Evolutionary conservation across 1,139 yeast genomes (phyloP), one percentile per base, ranked within the genome.

Genomic region (Suhomyces choctaworum): DNA sequence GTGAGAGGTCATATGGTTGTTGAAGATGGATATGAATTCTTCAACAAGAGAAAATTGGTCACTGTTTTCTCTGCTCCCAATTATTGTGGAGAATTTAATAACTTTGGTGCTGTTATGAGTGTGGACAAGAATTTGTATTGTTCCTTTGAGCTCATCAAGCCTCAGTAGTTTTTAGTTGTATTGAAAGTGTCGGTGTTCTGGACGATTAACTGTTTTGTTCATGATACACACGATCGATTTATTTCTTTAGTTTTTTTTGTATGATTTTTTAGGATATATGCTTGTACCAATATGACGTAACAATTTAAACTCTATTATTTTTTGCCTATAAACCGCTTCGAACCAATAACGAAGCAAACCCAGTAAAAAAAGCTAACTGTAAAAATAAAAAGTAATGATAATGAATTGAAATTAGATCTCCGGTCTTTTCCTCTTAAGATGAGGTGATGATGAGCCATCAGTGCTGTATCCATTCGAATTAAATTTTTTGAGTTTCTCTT

Each of bases 1-100:
- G 89, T 84, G 21, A 68, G 96, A 49, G 95, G 95, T 11, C 96
- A 87, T 58, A 87, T 87, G 95, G 96, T 87, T 31, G 96, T 87
- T 29, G 95, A 87, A 60, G 95, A 87, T 56, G 96, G 96, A 4
- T 87, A 87, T 56, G 96, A 87, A 56, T 87, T 87, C 54, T 87
- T 85, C 60, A 82, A 83, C 41, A 79, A 76, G 52, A 72, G 89
- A 47, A 81, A 79, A 53, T 70, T 87, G 45, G 95, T 87, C 3
- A 87, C 96, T 0, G 80, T 87, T 2, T 87, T 87, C 51, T 78
- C 85, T 47, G 96, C 96, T 2, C 96, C 96, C 4, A 87, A 87
- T 55, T 87, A 87, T 56, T 87, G 96, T 65, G 95, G 96, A 9
- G 95, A 87, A 56, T 87, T 87, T 54, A 82, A 85, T 51, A 87